Base-by-base conservation (phyloP, 2,329 filamentous ascomycete genomes). In the Alternaria arborescens region DNA sequence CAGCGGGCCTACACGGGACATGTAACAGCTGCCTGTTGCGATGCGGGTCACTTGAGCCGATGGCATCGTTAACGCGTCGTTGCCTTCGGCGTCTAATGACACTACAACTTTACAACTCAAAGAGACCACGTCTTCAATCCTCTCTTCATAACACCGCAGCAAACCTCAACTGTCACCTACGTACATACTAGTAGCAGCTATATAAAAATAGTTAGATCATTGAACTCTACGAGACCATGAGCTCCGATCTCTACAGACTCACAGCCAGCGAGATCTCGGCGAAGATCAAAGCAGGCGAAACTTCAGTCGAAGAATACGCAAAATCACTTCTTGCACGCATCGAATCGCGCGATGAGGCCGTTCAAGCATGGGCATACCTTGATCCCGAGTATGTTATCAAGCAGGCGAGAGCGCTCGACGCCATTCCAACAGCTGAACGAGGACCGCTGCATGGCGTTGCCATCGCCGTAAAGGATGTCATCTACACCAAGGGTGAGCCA, bases 381-480 rank as follows among this genome's bases (percentile, higher is more conserved):
- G 60, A 73, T 18, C 61, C 69, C 3, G 66, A 70, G 10, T 63
- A 79, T n/a, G 81, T 88, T 3, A 73, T 88, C 1, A 67, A 77
- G 16, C 81, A 85, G 58, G 87, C 87, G 0, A 78, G 73, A 43
- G 72, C 73, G 11, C 80, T 89, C 0, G 87, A 89, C 66, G 62
- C 75, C 24, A 64, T 88, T 2, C 83, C 86, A 0, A 43, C 64
- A 0, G 77, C 80, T 1, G 64, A 85, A 56, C 78, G 87, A 55
- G 86, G 87, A 0, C 84, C 84, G 0, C 73, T 89, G 0, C 86
- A 88, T 67, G 87, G 87, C 1, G 71, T 89, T 7, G 81, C 85
- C 0, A 75, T 89, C n/a, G 87, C 80, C 1, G 79, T 89, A 11
- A 89, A 89, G 69, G 87, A 89, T 77, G 80, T 88, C 3, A 86